phyloP scores from a whole-genome alignment of 2,329 filamentous ascomycete genomes.

The Colletotrichum orbiculare region DNA sequence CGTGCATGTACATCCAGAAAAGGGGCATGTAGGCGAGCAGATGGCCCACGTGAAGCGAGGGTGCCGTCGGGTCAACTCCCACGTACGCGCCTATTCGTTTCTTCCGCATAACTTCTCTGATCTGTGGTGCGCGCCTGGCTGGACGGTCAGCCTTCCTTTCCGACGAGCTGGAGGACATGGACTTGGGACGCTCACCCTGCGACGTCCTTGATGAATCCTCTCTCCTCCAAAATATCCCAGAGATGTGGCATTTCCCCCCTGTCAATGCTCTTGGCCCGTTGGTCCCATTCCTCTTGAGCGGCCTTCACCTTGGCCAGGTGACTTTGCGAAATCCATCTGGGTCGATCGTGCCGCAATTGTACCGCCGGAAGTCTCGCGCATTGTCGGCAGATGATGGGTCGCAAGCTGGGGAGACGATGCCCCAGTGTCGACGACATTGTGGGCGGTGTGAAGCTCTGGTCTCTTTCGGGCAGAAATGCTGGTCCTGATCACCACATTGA shows the following conservation, averaged over 20 bases:
- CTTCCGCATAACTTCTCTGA: conserved; percentile 72
- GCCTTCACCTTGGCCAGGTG: conserved; percentile 56
- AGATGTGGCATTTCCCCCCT: conserved; percentile 63
- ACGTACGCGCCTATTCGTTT: conserved; percentile 81
- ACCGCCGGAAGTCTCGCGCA: conserved; percentile 25
- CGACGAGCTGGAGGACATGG: conserved; percentile 1
- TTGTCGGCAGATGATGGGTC: conserved; percentile 29
- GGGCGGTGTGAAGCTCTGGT: not conserved
- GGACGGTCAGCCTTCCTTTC: conserved; percentile 7
- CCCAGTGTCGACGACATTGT: conserved; percentile 32
- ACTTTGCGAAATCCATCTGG: conserved; percentile 53
- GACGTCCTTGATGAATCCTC: conserved; percentile 79
- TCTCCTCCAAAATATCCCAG: conserved; percentile 74
- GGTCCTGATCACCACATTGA: conserved; percentile 2
- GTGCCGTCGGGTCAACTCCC: conserved; percentile 84
- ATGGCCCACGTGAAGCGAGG: conserved; percentile 84
- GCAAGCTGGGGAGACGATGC: conserved; percentile 26
- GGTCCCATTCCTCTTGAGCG: conserved; percentile 60
- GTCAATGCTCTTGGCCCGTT: conserved; percentile 58
- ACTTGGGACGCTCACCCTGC: conserved; percentile 67
- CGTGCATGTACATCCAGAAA: conserved; percentile 85
- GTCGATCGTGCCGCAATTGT: conserved; percentile 39
- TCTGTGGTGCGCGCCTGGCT: conserved; percentile 57
- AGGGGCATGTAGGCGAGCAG: conserved; percentile 84
- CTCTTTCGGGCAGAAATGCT: not conserved